Conservation (phyloP, 305 asterid genomes). For the Fraxinus angustifolia region DNA sequence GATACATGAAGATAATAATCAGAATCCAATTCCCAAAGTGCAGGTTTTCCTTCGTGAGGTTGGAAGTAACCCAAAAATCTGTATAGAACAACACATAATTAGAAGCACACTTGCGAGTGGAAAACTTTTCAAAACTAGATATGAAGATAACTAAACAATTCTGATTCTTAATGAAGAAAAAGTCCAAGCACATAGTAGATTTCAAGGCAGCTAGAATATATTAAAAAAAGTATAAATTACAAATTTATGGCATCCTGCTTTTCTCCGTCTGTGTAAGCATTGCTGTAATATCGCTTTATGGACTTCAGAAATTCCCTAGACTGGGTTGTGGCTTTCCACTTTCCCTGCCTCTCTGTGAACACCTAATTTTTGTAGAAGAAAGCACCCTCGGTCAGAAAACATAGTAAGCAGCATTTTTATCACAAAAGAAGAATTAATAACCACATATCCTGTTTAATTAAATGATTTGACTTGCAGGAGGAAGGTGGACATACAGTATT, state of each 20-base stretch:
- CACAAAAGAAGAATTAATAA: constrained; percentile 3
- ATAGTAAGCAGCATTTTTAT: not conserved
- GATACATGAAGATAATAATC: constrained; percentile 98
- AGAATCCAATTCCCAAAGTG: constrained; percentile 97
- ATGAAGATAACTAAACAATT: not conserved
- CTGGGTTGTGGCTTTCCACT: constrained; percentile 98
- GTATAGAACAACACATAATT: constrained; percentile 33
- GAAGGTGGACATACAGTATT: constrained; percentile 58
- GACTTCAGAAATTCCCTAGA: constrained; percentile 94
- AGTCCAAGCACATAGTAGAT: not conserved
- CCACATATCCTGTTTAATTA: not conserved
- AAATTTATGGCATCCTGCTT: constrained; percentile 98
- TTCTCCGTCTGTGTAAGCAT: constrained; percentile 97
- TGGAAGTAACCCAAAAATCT: constrained; percentile 97
- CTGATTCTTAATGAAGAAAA: constrained; percentile 11
- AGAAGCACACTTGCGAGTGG: constrained; percentile 9
- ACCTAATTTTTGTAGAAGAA: constrained; percentile 47
- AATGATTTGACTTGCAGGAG: constrained; percentile 17
- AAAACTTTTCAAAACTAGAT: not conserved
- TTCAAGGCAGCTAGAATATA: constrained; percentile 14
- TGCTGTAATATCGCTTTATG: constrained; percentile 93
- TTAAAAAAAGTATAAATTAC: constrained; percentile 41
- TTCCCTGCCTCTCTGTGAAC: constrained; percentile 97
- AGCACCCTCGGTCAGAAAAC: constrained; percentile 20
- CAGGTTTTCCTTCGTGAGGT: constrained; percentile 97